Base-by-base conservation (phyloP, 768 basidiomycete genomes). In the Russula brevipes region DNA sequence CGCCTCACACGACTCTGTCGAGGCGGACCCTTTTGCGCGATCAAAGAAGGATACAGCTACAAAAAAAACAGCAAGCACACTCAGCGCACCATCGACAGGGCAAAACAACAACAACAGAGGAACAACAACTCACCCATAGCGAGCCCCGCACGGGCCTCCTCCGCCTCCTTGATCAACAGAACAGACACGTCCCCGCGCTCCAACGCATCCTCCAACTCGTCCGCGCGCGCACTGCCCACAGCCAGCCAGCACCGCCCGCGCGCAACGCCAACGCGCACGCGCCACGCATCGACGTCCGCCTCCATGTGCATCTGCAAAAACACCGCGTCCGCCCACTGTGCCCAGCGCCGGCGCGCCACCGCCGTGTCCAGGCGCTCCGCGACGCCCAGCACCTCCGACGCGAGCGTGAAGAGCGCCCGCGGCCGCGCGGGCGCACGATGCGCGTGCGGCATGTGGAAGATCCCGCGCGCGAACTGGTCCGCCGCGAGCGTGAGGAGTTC, bases 381-480 rank as follows among this genome's bases (percentile, higher is more conserved):
- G 44, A 86, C 76, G 42, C 80, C 75, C 19, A 88, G 76, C 19
- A 87, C 83, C 66, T 85, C 83, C 10, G 81, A 77, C 6, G 82
- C 86, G 63, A 87, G 82, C 24, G 83, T 84, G 73, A 79, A 85
- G 6, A 87, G 79, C 70, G 85, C 82, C 59, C 78, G 80, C 2
- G 81, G 78, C 6, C 85, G 81, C 4, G 46, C 19, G 12, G 58
- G 30, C 7, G 47, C 2, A 6, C 14, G 11, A 6, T 72, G 70
- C 7, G 76, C 77, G 66, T 84, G 85, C 1, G 86, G 87, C 86
- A 87, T 86, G 70, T 86, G 82, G 70, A 88, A 83, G 60, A 87
- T 86, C 6, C 85, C 87, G 24, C 85, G 76, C 5, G 81, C 81
- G 70, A 87, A 86, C 65, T 87, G 86, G 71, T 87, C 87, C 76